These are phyloP conservation scores for Discostella pseudostelligera DNA, from an alignment of 108 stramenopile species.

Conservation along the genomic window DNA sequence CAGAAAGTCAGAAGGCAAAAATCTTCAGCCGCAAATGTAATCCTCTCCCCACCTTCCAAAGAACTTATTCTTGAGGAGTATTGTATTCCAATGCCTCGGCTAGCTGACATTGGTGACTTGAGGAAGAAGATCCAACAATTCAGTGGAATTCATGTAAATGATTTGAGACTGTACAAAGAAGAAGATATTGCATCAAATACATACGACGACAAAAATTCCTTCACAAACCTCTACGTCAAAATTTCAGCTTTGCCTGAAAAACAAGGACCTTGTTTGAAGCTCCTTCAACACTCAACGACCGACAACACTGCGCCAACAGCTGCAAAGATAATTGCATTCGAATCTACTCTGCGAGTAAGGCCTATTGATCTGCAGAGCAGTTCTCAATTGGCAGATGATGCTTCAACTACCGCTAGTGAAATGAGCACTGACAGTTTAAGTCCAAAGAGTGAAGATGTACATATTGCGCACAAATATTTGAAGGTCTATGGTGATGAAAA, in stretches of 20 bases:
- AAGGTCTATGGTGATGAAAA: constrained; percentile 65
- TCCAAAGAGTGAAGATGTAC: constrained; percentile 25
- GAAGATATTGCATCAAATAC: constrained; percentile 55
- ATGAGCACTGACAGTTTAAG: constrained; percentile 33
- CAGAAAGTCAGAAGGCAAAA: constrained; percentile 15
- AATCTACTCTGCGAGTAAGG: constrained; percentile 61
- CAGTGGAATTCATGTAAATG: constrained; percentile 64
- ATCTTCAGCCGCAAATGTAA: not conserved
- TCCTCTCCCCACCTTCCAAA: constrained; percentile 64
- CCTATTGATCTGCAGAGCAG: constrained; percentile 23
- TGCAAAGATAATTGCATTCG: constrained; percentile 70
- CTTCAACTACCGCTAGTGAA: constrained; percentile 37
- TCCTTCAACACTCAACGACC: constrained; percentile 54
- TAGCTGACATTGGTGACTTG: constrained; percentile 83
- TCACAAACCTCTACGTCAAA: constrained; percentile 42
- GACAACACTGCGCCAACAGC: constrained; percentile 48
- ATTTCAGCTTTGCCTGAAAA: constrained; percentile 71
- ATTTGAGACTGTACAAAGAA: constrained; percentile 57
- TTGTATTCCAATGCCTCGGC: constrained; percentile 73
- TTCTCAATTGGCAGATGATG: constrained; percentile 18
- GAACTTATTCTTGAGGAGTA: constrained; percentile 71
- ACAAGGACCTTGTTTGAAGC: constrained; percentile 70
- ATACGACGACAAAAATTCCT: constrained; percentile 33
- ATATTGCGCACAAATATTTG: constrained; percentile 48
- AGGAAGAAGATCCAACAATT: constrained; percentile 75